Evolutionary conservation across 177 flowering plant genomes (phyloP).

Genomic region (Vitis hybrid): DNA sequence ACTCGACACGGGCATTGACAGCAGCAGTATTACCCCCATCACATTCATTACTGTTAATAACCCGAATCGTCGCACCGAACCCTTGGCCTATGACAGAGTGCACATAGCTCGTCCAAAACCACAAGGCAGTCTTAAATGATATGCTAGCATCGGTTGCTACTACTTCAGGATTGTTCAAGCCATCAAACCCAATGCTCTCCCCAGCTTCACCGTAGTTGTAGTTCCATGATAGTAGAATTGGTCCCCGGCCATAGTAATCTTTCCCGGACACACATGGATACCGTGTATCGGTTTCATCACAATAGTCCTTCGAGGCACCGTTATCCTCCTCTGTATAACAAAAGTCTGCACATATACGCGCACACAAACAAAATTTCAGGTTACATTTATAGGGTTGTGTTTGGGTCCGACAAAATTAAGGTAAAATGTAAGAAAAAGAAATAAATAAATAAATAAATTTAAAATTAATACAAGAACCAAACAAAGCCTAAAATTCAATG

Average conservation of each 20-base stretch:
- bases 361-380: no score
- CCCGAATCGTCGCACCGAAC: constrained; percentile 29
- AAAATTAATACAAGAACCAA: no score
- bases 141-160: constrained; percentile 21
- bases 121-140: constrained; percentile 26
- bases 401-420: no score
- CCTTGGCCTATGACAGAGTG: constrained; percentile 22
- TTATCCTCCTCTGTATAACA: constrained; percentile 8
- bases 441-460: no score
- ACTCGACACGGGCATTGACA: constrained; percentile 20
- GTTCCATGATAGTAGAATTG: constrained; percentile 29
- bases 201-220: constrained; percentile 32
- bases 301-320: constrained; percentile 13
- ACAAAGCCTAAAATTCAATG: no score
- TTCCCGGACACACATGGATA: constrained; percentile 22
- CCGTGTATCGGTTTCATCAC: constrained; percentile 11
- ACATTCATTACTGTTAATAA: constrained; percentile 32
- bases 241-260: constrained; percentile 26
- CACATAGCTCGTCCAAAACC: constrained; percentile 26
- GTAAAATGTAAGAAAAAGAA: no score
- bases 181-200: constrained; percentile 20
- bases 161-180: constrained; percentile 21
- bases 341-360: no score
- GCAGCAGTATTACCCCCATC: constrained; percentile 22
- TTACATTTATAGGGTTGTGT: no score